A percentile compares a stretch with the other conserved stretches of the same genome.
Conservation (phyloP, 306 rosid genomes). For the Lablab purpureus region DNA sequence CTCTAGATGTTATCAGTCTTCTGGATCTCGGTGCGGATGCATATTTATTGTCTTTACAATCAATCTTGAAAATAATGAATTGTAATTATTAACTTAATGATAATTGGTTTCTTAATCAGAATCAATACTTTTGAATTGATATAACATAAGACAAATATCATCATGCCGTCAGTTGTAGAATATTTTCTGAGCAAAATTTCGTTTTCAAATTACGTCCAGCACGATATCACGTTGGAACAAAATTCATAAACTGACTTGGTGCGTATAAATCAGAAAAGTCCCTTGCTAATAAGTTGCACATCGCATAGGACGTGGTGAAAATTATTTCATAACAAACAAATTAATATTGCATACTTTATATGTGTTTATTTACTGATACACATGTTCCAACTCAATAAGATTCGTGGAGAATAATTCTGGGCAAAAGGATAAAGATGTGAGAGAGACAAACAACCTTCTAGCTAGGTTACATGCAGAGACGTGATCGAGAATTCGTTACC, state of each 20-base stretch:
- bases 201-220: not conserved
- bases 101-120: not conserved
- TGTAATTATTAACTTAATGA: not conserved
- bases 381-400: conserved; percentile 39
- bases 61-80: not conserved
- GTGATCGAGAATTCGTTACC: conserved; percentile 38
- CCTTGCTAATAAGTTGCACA: conserved; percentile 30
- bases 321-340: conserved; percentile 53
- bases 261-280: conserved; percentile 26
- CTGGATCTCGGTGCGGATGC: too few relatives aligned
- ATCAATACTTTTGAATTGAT: not conserved
- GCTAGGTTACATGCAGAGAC: conserved; percentile 53
- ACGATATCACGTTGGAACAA: conserved; percentile 16
- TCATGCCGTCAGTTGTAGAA: conserved; percentile 14
- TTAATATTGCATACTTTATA: conserved; percentile 38
- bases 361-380: conserved; percentile 23
- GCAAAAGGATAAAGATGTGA: conserved; percentile 52
- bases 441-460: conserved; percentile 54
- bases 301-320: conserved; percentile 43
- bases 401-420: conserved; percentile 36
- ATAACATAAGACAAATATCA: not conserved
- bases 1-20: too few relatives aligned
- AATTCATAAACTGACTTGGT: conserved; percentile 35
- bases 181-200: not conserved
- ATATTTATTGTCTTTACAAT: conserved; percentile 27